A percentile compares a stretch with the other conserved stretches of the same genome.
phyloP scores from a whole-genome alignment of 495 filamentous ascomycete species.

The Letharia columbiana region DNA sequence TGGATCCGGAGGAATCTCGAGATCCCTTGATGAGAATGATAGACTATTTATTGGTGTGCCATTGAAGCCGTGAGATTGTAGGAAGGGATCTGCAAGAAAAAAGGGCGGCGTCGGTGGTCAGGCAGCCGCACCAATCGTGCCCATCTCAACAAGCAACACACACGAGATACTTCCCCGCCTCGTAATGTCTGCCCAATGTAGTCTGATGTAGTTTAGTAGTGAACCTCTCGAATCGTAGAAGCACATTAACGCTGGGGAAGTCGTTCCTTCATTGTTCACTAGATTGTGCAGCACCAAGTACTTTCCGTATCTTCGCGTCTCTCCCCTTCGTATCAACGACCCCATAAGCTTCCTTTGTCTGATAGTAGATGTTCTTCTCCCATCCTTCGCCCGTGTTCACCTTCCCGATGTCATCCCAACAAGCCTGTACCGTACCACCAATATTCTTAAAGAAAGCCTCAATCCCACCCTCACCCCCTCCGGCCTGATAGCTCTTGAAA shows the following conservation, averaged over 20 bases:
- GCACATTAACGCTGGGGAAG: background rate
- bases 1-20: background rate
- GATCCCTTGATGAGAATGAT: background rate
- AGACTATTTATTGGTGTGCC: background rate
- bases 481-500: slow-evolving; percentile 54
- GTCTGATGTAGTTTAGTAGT: background rate
- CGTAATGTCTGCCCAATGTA: background rate
- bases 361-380: slow-evolving; percentile 26
- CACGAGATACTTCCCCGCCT: background rate
- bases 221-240: background rate
- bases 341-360: slow-evolving; percentile 25
- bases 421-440: slow-evolving; percentile 45
- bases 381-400: slow-evolving; percentile 35
- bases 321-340: slow-evolving; percentile 10
- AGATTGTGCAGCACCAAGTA: slow-evolving; percentile 7
- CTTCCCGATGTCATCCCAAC: slow-evolving; percentile 43
- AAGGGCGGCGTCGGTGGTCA: background rate
- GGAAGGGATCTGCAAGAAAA: background rate
- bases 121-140: background rate
- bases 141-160: background rate
- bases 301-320: slow-evolving; percentile 10
- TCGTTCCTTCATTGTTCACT: background rate
- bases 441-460: slow-evolving; percentile 49
- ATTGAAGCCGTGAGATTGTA: background rate
- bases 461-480: slow-evolving; percentile 48